Evolutionary conservation across 2,329 filamentous ascomycete species (phyloP).

Genomic region (Pseudopyricularia cyperi): DNA sequence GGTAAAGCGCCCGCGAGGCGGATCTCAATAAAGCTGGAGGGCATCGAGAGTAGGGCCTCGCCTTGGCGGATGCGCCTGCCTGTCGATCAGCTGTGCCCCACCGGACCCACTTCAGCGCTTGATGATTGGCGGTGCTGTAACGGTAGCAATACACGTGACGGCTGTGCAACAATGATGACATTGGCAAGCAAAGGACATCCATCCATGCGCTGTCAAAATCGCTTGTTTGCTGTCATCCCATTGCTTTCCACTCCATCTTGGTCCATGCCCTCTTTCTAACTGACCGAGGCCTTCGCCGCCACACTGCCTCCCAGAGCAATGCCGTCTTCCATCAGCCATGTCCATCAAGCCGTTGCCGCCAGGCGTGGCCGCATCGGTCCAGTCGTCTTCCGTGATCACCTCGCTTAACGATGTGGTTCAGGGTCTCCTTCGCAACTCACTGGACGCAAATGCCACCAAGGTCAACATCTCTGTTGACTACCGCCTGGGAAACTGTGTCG

Average conservation of each 20-base stretch:
- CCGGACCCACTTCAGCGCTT: too few species aligned
- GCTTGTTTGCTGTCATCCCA: too few species aligned
- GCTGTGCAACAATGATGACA: too few species aligned
- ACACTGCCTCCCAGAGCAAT: background rate
- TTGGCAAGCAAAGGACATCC: too few species aligned
- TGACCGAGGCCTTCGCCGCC: background rate
- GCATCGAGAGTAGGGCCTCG: too few species aligned
- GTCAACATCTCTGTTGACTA: constrained; percentile 65
- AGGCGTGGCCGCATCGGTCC: constrained; percentile 64
- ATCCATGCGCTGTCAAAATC: too few species aligned
- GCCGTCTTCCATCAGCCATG: constrained; percentile 24
- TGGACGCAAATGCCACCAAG: constrained; percentile 64
- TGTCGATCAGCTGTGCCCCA: too few species aligned
- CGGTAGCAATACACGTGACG: too few species aligned
- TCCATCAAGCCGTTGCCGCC: constrained; percentile 57
- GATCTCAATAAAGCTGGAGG: too few species aligned
- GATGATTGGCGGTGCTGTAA: too few species aligned
- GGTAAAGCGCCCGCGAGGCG: too few species aligned
- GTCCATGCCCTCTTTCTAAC: background rate
- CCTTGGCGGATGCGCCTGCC: too few species aligned
- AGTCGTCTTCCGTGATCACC: constrained; percentile 69
- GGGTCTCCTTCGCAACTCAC: constrained; percentile 67
- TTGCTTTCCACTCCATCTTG: background rate
- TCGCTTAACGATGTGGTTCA: constrained; percentile 58
- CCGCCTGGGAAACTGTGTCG: constrained; percentile 56